A percentile compares a stretch with the other conserved stretches of the same genome.
These are phyloP conservation scores for Pseudocercospora macadamiae DNA, from an alignment of 2,329 filamentous ascomycete genomes.

Conservation along the genomic window DNA sequence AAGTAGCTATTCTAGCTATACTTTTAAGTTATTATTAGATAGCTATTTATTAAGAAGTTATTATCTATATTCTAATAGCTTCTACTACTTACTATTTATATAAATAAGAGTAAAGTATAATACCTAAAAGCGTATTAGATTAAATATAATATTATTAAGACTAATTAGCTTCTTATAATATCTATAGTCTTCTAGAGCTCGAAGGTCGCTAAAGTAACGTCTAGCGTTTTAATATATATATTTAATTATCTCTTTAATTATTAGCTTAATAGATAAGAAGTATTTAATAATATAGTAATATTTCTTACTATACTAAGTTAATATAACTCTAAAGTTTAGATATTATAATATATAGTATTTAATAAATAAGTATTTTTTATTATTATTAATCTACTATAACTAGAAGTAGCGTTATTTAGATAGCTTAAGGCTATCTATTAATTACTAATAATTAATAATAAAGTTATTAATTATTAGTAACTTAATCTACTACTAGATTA, in stretches of 20 bases:
- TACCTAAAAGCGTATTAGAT: slow-evolving; percentile 14
- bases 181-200: slow-evolving; percentile 10
- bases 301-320: background rate
- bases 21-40: no score
- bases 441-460: no score
- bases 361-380: background rate
- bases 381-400: background rate
- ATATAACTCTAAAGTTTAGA: background rate
- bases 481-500: no score
- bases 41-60: background rate
- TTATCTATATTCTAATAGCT: no score
- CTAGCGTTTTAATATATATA: slow-evolving; percentile 17
- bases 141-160: slow-evolving; percentile 13
- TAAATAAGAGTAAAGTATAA: background rate
- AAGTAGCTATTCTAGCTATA: no score
- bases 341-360: background rate
- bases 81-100: background rate
- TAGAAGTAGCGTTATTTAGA: background rate
- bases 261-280: slow-evolving; percentile 12
- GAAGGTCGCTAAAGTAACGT: background rate
- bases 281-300: background rate
- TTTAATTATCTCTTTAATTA: slow-evolving; percentile 15
- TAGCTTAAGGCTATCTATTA: no score
- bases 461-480: no score
- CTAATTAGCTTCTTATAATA: no score